Percentiles rank a stretch among this genome's conserved stretches.
phyloP scores from a whole-genome alignment of 176 grass and related monocot genomes.

The Thinopyrum elongatum region DNA sequence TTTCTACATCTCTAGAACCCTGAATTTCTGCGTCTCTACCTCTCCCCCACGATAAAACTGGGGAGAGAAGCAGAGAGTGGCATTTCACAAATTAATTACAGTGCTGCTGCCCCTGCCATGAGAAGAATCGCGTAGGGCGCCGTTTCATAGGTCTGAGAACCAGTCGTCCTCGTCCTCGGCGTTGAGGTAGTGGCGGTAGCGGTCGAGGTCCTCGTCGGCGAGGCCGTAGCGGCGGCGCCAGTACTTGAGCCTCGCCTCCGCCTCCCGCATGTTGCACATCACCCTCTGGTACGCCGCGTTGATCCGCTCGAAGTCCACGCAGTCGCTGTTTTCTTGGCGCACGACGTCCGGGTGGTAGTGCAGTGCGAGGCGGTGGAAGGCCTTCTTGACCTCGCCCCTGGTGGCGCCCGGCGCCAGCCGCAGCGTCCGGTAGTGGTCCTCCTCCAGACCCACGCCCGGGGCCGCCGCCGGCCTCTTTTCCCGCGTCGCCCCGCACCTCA shows the following conservation, averaged over 20 bases:
- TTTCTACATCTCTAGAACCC: background rate
- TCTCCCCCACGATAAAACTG: background rate
- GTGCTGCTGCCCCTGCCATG: background rate
- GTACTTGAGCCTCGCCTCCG: conserved; percentile 45
- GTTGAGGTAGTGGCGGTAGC: background rate
- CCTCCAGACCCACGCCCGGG: background rate
- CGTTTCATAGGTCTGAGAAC: background rate
- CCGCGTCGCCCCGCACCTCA: background rate
- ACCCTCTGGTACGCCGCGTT: conserved; percentile 42
- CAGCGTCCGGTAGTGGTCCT: conserved; percentile 50
- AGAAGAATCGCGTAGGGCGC: too few species aligned
- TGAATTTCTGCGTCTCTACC: background rate
- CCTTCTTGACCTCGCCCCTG: conserved; percentile 51
- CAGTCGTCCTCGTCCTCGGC: background rate
- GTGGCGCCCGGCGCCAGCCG: conserved; percentile 41
- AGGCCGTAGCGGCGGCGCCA: conserved; percentile 22
- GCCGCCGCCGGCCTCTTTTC: background rate
- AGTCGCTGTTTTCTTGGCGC: background rate
- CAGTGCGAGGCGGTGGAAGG: conserved; percentile 55
- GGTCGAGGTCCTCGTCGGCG: conserved; percentile 11
- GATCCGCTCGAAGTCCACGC: conserved; percentile 36
- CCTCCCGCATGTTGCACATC: conserved; percentile 34
- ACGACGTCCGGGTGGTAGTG: conserved; percentile 47
- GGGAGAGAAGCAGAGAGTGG: background rate
- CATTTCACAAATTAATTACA: background rate